phyloP scores from a whole-genome alignment of 2,329 filamentous ascomycete genomes.

The Rhytidhysteron rufulum region DNA sequence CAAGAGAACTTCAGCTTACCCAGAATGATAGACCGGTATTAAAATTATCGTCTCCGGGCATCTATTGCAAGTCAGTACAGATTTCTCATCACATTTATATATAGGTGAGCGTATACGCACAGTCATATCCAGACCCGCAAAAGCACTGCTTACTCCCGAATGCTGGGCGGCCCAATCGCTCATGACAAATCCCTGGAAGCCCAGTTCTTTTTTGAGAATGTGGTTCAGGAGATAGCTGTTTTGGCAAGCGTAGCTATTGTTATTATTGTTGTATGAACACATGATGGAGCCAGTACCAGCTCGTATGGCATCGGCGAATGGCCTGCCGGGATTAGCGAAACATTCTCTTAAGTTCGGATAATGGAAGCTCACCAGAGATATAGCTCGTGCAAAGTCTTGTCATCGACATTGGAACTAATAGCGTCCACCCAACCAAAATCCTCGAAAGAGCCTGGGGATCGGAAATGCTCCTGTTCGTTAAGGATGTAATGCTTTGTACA shows the following conservation, averaged over 20 bases:
- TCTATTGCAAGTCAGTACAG: no score
- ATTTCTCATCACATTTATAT: no score
- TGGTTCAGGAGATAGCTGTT: slow-evolving; percentile 74
- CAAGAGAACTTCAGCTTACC: slow-evolving; percentile 22
- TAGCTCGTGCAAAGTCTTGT: slow-evolving; percentile 60
- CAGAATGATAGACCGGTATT: slow-evolving; percentile 70
- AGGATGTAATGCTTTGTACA: slow-evolving; percentile 74
- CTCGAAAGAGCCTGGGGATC: slow-evolving; percentile 56
- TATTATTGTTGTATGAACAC: slow-evolving; percentile 71
- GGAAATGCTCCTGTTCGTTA: slow-evolving; percentile 72
- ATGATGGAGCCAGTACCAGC: slow-evolving; percentile 50
- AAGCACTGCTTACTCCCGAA: slow-evolving; percentile 60
- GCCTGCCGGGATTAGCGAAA: slow-evolving; percentile 18
- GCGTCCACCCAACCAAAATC: slow-evolving; percentile 61
- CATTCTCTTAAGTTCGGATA: background rate
- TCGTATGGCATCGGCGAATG: slow-evolving; percentile 49
- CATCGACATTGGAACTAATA: slow-evolving; percentile 59
- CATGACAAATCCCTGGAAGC: slow-evolving; percentile 72
- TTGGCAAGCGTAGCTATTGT: slow-evolving; percentile 76
- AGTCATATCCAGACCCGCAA: slow-evolving; percentile 78
- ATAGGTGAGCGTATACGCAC: no score
- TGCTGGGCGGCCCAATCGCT: slow-evolving; percentile 78
- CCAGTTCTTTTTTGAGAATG: slow-evolving; percentile 73
- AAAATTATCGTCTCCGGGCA: slow-evolving; percentile 73
- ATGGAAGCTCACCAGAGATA: slow-evolving; percentile 51